Evolutionary conservation across 768 basidiomycete genomes (phyloP).

Genomic region (Termitomyces sp.): DNA sequence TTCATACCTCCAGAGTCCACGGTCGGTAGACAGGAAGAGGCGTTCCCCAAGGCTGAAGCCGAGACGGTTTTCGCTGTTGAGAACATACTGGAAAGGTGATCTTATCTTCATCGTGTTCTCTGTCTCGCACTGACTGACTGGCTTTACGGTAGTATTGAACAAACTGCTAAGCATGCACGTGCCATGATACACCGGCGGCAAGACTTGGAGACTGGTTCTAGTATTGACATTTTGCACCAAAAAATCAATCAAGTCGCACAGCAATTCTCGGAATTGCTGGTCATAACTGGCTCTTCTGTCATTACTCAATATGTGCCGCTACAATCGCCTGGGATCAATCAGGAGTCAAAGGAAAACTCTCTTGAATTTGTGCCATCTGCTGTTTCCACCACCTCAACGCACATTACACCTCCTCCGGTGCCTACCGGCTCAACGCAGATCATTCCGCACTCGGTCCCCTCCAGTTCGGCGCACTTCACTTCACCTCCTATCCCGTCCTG

Average conservation of each 20-base stretch:
- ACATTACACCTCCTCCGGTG: slow-evolving; percentile 9
- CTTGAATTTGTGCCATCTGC: slow-evolving; percentile 12
- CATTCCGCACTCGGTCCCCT: background rate
- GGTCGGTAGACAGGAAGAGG: slow-evolving; percentile 20
- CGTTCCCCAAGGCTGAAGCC: slow-evolving; percentile 18
- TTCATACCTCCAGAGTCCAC: slow-evolving; percentile 15
- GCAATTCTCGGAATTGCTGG: slow-evolving; percentile 40
- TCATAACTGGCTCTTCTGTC: slow-evolving; percentile 19
- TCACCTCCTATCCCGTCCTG: slow-evolving; percentile 10
- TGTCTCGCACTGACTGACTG: slow-evolving; percentile 13
- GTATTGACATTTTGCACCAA: slow-evolving; percentile 52
- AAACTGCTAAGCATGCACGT: slow-evolving; percentile 54
- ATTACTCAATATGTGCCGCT: slow-evolving; percentile 12
- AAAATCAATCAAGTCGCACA: slow-evolving; percentile 50
- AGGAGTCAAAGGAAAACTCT: slow-evolving; percentile 13
- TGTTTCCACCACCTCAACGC: slow-evolving; percentile 3
- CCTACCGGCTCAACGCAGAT: slow-evolving; percentile 1
- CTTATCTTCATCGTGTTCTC: slow-evolving; percentile 7
- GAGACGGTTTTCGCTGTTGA: slow-evolving; percentile 37
- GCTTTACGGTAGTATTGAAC: slow-evolving; percentile 44
- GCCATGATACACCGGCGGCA: slow-evolving; percentile 41
- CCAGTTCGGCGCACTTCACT: background rate
- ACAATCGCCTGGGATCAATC: slow-evolving; percentile 12
- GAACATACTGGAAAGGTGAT: slow-evolving; percentile 54
- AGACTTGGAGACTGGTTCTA: slow-evolving; percentile 40